A percentile compares a stretch with the other conserved stretches of the same genome.
Conservation (phyloP, 1,284 basidiomycete species). For the Xerocomus minutiporus region DNA sequence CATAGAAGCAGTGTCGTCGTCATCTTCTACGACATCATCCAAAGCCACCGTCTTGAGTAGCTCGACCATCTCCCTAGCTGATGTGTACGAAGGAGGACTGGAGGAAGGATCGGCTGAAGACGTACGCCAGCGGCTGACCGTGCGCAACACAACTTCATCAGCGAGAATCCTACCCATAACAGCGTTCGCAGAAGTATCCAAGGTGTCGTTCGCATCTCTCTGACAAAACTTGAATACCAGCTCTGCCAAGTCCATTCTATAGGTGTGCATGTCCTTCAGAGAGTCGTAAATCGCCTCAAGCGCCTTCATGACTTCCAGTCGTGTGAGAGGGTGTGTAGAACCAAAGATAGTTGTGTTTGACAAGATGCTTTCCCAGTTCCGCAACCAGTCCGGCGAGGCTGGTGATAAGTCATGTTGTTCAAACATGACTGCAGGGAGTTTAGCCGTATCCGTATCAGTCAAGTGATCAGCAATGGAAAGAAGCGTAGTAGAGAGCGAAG, state of each 20-base stretch:
- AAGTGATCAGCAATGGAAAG: slow-evolving; percentile 60
- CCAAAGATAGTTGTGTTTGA: slow-evolving; percentile 47
- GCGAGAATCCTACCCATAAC: slow-evolving; percentile 60
- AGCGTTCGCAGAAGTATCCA: slow-evolving; percentile 38
- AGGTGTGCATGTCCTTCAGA: slow-evolving; percentile 62
- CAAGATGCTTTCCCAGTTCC: slow-evolving; percentile 58
- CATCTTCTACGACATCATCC: slow-evolving; percentile 37
- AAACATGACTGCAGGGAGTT: slow-evolving; percentile 54
- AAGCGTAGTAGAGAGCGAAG: slow-evolving; percentile 58
- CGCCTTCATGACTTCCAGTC: slow-evolving; percentile 49
- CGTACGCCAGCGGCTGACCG: slow-evolving; percentile 35
- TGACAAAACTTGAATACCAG: slow-evolving; percentile 54
- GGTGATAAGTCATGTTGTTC: slow-evolving; percentile 64
- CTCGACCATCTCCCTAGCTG: slow-evolving; percentile 33
- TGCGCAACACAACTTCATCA: slow-evolving; percentile 54
- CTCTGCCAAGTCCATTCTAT: slow-evolving; percentile 57
- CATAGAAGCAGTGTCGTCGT: slow-evolving; percentile 39
- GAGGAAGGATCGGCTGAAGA: slow-evolving; percentile 23
- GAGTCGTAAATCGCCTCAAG: slow-evolving; percentile 56
- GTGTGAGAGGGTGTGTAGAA: slow-evolving; percentile 48
- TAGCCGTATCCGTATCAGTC: slow-evolving; percentile 57
- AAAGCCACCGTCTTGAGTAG: slow-evolving; percentile 40
- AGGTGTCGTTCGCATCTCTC: slow-evolving; percentile 34
- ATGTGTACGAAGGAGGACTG: slow-evolving; percentile 19
- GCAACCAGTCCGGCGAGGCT: slow-evolving; percentile 63